Base-by-base conservation (phyloP, 1,139 yeast species). In the Pneumocystis sp. region DNA sequence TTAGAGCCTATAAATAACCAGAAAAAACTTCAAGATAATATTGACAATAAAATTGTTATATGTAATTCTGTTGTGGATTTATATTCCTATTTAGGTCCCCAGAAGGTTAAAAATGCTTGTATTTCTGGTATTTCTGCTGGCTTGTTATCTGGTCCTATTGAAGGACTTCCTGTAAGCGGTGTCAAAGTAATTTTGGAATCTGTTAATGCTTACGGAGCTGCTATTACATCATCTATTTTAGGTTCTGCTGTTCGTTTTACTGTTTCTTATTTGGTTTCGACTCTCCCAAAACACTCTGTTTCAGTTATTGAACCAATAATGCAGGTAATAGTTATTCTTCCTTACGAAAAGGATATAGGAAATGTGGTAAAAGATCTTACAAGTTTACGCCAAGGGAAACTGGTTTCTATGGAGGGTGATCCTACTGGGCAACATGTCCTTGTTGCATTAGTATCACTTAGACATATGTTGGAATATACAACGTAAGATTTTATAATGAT, bases 241-340 rank as follows among this genome's bases (percentile, higher is more conserved):
- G 57, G 57, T 4, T 29, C 15, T 8, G 57, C 57, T 25, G 34
- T 50, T 2, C 57, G 57, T 50, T 50, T 50, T 50, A 2, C 57
- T 50, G n/a, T 50, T 25, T 5, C 31, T 2, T 21, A 50, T 50
- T 6, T 50, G 12, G 21, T 50, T 10, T 25, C 57, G 1, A 25
- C 12, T 50, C 7, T 50, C 25, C 57, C 57, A 3, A 25, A 25
- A 3, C 31, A 25, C 12, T 50, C 31, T 29, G 6, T 50, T 25
- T 50, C 57, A 12, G 85, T 93, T 70, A 81, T 93, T 74, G 98
- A 93, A 77, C 99, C 99, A 66, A 89, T 93, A 73, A 93, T 93
- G 98, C 83, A 84, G 67, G 96, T 93, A 59, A 85, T 91, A 67
- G 87, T 93, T 64, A 88, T 95, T 64, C 96, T 98, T 2, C 98